A percentile compares a stretch with the other conserved stretches of the same genome.
Evolutionary conservation across 2,329 filamentous ascomycete species (phyloP).

Genomic region (Fusarium sp.): DNA sequence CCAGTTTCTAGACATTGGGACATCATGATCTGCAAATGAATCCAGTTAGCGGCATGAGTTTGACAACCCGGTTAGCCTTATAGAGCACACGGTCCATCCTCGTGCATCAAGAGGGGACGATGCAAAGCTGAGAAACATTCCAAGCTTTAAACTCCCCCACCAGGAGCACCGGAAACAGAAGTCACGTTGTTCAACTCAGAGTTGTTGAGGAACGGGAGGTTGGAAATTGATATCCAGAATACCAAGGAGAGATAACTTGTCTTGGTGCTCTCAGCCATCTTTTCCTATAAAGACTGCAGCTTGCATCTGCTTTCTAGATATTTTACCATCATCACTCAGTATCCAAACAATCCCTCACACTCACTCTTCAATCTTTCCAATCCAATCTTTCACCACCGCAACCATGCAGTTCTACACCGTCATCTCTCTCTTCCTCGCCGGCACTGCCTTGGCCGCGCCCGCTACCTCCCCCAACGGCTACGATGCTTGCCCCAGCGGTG

Average conservation of each 20-base stretch:
- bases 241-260: neutral
- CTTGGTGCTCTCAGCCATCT: fast-evolving
- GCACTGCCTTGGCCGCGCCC: neutral
- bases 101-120: neutral
- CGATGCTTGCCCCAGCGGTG: neutral
- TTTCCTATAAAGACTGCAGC: neutral
- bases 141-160: neutral
- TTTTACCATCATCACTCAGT: neutral
- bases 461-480: neutral
- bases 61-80: neutral
- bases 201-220: neutral
- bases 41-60: neutral
- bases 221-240: neutral
- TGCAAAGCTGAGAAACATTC: neutral
- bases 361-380: neutral
- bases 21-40: neutral
- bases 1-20: neutral
- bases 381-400: neutral
- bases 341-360: neutral
- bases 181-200: neutral
- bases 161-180: neutral
- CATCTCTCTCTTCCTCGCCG: neutral
- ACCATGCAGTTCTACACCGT: neutral
- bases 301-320: neutral
- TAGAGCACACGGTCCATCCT: neutral